These are phyloP conservation scores for Grosmannia huntii DNA, from an alignment of 2,329 filamentous ascomycete species.

Conservation along the genomic window DNA sequence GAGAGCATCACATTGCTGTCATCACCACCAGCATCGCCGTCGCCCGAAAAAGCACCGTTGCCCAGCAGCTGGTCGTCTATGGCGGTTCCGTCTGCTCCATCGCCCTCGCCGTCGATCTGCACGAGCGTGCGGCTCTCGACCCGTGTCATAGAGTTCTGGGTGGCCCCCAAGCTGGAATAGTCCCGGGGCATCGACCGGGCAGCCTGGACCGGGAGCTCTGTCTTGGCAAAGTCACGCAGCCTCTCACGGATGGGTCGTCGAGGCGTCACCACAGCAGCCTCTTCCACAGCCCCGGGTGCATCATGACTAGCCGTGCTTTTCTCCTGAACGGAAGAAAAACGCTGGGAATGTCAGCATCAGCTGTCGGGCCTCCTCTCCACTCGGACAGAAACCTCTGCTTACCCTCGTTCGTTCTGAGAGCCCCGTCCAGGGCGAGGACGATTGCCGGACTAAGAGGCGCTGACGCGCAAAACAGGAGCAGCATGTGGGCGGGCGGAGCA, in stretches of 20 bases:
- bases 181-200: constrained; percentile 12
- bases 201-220: background rate
- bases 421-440: no score
- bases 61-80: constrained; percentile 20
- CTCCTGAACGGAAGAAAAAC: background rate
- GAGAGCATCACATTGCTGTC: constrained; percentile 10
- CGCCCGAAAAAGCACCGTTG: constrained; percentile 12
- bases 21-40: constrained; percentile 13
- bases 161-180: constrained; percentile 13
- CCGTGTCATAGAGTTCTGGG: constrained; percentile 24
- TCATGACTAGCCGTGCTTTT: background rate
- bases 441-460: background rate
- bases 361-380: background rate
- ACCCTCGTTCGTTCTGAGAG: background rate
- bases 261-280: background rate
- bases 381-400: background rate
- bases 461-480: background rate
- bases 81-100: background rate
- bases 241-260: constrained; percentile 23
- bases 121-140: constrained; percentile 19
- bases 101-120: constrained; percentile 11
- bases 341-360: background rate
- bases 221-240: constrained; percentile 21
- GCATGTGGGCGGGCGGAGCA: constrained; percentile 1
- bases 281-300: background rate